phyloP scores from a whole-genome alignment of 2,329 filamentous ascomycete species.

The Thermomyces lanuginosus region DNA sequence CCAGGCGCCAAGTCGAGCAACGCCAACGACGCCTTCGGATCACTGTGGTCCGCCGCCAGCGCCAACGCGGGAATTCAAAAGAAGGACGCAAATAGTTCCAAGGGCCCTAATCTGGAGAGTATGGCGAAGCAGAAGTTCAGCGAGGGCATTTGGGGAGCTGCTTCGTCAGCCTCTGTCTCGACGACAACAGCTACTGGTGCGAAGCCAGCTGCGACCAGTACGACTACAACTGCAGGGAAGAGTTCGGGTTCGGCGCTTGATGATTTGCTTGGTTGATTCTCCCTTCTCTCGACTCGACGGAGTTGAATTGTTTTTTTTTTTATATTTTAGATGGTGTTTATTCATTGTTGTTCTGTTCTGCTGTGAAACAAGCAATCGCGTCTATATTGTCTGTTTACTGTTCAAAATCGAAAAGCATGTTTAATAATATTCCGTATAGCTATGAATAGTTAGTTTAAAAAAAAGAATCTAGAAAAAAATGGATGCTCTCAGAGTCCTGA shows the following conservation, averaged over 20 bases:
- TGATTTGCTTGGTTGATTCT: slow-evolving; percentile 2
- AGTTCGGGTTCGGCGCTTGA: slow-evolving; percentile 1
- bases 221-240: no score
- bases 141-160: slow-evolving; percentile 80
- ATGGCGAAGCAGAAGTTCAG: slow-evolving; percentile 97
- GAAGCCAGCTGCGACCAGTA: no score
- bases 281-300: no score
- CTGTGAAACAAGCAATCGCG: not conserved
- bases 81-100: slow-evolving; percentile 39
- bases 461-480: no score
- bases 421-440: no score
- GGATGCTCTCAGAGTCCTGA: no score
- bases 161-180: slow-evolving; percentile 27
- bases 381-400: no score
- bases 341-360: not conserved
- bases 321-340: not conserved
- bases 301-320: not conserved
- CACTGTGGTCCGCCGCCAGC: slow-evolving; percentile 55
- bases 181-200: not conserved
- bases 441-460: no score
- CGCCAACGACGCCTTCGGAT: slow-evolving; percentile 76
- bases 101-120: slow-evolving; percentile 71
- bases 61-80: slow-evolving; percentile 64
- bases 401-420: no score
- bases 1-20: slow-evolving; percentile 32